phyloP scores from a whole-genome alignment of 2,329 filamentous ascomycete genomes.

The Fusarium sublunatum region DNA sequence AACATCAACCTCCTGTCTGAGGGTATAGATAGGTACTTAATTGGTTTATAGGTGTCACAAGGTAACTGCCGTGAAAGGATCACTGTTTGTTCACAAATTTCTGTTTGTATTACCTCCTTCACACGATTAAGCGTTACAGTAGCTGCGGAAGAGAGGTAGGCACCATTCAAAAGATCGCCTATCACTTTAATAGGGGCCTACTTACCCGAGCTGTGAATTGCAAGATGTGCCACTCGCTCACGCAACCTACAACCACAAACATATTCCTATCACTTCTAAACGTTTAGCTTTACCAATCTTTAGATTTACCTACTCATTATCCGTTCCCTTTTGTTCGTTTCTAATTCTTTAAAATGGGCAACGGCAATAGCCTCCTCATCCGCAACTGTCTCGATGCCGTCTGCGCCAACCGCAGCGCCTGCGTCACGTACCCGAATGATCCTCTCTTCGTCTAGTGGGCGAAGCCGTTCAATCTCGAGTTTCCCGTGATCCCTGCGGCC shows the following conservation, averaged over 20 bases:
- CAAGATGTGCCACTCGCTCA: too few relatives aligned
- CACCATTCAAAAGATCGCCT: neutral
- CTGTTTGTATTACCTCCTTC: accelerated
- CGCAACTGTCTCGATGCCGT: conserved; percentile 60
- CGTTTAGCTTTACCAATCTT: too few relatives aligned
- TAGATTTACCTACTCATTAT: too few relatives aligned
- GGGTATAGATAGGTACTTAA: too few relatives aligned
- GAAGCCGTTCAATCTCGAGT: conserved; percentile 64
- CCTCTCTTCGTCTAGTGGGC: conserved; percentile 62
- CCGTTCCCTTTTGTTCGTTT: too few relatives aligned
- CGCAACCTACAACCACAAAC: neutral
- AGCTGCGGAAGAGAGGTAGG: neutral
- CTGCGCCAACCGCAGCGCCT: conserved; percentile 58
- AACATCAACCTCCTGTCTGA: too few relatives aligned
- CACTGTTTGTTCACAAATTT: neutral
- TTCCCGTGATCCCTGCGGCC: conserved; percentile 62
- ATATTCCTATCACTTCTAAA: too few relatives aligned
- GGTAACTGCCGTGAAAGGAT: neutral
- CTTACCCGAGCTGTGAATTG: too few relatives aligned
- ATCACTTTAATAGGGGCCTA: neutral
- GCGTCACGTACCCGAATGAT: conserved; percentile 59
- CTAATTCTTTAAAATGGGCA: conserved; percentile 53
- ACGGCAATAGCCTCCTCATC: conserved; percentile 54
- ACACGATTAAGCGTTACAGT: neutral
- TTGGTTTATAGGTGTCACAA: too few relatives aligned